Base-by-base conservation (phyloP, 805 yeast genomes). In the Blastobotrys terrestris region DNA sequence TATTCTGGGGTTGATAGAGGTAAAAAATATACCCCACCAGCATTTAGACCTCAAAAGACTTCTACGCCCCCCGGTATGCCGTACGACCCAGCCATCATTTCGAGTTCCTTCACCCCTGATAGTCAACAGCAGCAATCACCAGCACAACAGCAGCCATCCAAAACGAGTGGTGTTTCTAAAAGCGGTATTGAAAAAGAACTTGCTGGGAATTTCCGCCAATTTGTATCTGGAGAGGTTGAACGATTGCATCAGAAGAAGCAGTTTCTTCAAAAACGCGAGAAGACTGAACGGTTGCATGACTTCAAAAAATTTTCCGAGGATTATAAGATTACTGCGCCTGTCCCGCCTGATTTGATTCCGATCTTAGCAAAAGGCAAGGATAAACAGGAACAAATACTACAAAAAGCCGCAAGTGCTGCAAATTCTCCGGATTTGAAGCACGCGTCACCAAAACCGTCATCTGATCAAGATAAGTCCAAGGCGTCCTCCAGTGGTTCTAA, bases 1-100 rank as follows among this genome's bases (percentile, higher is more conserved):
- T 94, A 91, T 65, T 89, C 97, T 3, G 97, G 97, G 49, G 99
- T 90, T 45, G 83, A 78, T 54, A 79, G 94, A 63, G 41, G 50
- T 8, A 49, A 53, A 19, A 55, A 50, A 51, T 60, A 60, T 44
- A 60, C 62, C 16, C 63, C 64, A 16, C 65, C 63, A 11, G 48
- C 56, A 40, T 44, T 61, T 59, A 15, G 70, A 55, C 53, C 60
- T 58, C 53, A 69, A 55, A 51, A 63, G 53, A 44, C 52, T 52
- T 47, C 35, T 26, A 51, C 47, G 39, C 22, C 48, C 2, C 48
- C 49, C 70, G 79, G 63, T 2, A 57, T 59, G 18, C 62, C 61
- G 2, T 54, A 75, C 76, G 90, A 84, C 61, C 87, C 89, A 1
- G 87, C 88, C 0, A 81, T 84, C 49, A 71, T 83, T 20, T 72